Evolutionary conservation across 1,284 basidiomycete genomes (phyloP), one percentile per base, ranked within the genome.

Genomic region (Hypsizygus ulmarius): DNA sequence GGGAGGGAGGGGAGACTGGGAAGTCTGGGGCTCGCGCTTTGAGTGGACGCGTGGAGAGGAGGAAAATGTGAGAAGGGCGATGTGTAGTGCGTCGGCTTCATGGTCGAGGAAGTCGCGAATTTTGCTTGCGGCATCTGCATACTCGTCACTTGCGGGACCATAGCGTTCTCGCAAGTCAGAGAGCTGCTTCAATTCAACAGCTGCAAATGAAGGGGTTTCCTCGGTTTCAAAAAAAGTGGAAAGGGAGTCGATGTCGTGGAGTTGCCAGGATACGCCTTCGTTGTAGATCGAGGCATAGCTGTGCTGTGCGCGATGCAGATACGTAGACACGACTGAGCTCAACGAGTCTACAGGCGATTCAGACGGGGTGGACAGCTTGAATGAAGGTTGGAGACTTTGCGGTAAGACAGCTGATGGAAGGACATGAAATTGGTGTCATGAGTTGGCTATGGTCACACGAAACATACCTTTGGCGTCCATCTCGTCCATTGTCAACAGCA

Each of bases 401-500:
- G 84, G 80, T 35, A 84, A 55, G 35, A 81, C 63, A 51, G 72
- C 82, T 84, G 52, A n/a, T n/a, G 32, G 18, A 51, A 37, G 47
- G 27, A 10, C 18, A 48, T 10, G 19, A 62, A 14, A 60, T 34
- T 39, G 32, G 15, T 35, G n/a, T 12, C 45, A n/a, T 32, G 15
- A 7, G 39, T 29, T 14, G 39, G 39, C 15, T 44, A 32, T 8
- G 54, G 14, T 8, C 25, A 14, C 28, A 45, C 11, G 25, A 28
- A 18, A 63, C 75, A 35, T 51, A 87, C 87, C 79, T 65, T 69
- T 59, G 16, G 72, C 76, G 58, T 84, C 78, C n/a, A 64, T 63
- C 51, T 83, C 77, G 42, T 82, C 76, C 16, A 86, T 54, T 25
- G 77, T 76, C 16, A 90, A 47, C 3, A 90, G 55, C 27, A 88